A percentile compares a stretch with the other conserved stretches of the same genome.
Evolutionary conservation across 352 stramenopile species (phyloP).

Genomic region (Phytophthora idaei): DNA sequence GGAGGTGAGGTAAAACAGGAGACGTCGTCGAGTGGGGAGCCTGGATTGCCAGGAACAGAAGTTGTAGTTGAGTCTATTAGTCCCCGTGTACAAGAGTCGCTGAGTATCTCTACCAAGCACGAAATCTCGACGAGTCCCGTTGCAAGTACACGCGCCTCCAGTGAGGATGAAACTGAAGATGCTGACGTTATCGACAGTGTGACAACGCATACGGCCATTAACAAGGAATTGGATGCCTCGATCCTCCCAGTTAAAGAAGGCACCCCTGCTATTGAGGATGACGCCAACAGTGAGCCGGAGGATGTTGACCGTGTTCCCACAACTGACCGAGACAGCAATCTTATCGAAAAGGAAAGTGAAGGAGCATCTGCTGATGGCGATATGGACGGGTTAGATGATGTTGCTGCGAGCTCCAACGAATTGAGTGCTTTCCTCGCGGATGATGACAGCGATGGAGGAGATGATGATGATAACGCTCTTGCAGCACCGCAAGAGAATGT

Average conservation of each 20-base stretch:
- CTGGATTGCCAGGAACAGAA: conserved; percentile 13
- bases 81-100: background rate
- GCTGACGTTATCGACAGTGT: conserved; percentile 1
- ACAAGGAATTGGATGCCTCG: background rate
- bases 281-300: conserved; percentile 9
- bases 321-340: background rate
- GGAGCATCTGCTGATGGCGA: background rate
- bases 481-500: background rate
- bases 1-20: conserved; percentile 8
- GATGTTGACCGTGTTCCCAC: conserved; percentile 1
- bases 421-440: conserved; percentile 14
- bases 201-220: background rate
- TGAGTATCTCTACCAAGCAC: background rate
- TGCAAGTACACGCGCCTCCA: background rate
- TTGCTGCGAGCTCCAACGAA: conserved; percentile 7
- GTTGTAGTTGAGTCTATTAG: background rate
- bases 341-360: background rate
- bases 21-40: background rate
- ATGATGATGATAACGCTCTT: conserved; percentile 1
- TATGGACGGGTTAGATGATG: conserved; percentile 1
- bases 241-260: background rate
- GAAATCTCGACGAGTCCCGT: conserved; percentile 1
- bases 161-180: conserved; percentile 1
- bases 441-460: conserved; percentile 8
- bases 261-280: background rate